phyloP scores from a whole-genome alignment of 2,329 filamentous ascomycete genomes.

The Fusarium algeriense region DNA sequence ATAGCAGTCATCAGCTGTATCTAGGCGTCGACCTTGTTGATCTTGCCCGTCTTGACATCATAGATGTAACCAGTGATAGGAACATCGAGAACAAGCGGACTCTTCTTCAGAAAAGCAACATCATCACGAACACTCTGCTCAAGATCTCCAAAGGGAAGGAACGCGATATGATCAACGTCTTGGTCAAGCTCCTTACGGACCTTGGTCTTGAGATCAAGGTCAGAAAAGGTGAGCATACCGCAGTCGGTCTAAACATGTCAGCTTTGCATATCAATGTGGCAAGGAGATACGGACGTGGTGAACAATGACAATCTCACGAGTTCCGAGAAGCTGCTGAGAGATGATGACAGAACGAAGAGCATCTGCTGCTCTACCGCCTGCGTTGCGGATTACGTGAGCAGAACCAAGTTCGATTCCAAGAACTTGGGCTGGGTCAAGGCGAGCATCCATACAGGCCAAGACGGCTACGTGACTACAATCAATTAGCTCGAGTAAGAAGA shows the following conservation, averaged over 20 bases:
- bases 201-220: constrained; percentile 65
- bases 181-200: constrained; percentile 70
- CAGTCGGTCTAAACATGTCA: constrained; percentile 51
- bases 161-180: constrained; percentile 67
- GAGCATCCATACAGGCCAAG: constrained; percentile 86
- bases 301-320: constrained; percentile 77
- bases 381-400: constrained; percentile 84
- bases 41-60: constrained; percentile 78
- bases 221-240: constrained; percentile 75
- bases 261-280: accelerated
- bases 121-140: constrained; percentile 75
- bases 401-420: constrained; percentile 64
- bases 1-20: background rate
- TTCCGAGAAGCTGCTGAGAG: constrained; percentile 82
- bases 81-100: constrained; percentile 71
- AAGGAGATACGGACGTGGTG: constrained; percentile 65
- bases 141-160: constrained; percentile 73
- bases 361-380: constrained; percentile 74
- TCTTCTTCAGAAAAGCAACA: constrained; percentile 70
- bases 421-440: constrained; percentile 66
- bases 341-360: constrained; percentile 81
- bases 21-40: constrained; percentile 44
- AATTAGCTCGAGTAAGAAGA: background rate
- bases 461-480: constrained; percentile 49
- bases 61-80: constrained; percentile 80